These are phyloP conservation scores for Penicillium janthinellum DNA, from an alignment of 2,329 filamentous ascomycete species.

Conservation along the genomic window DNA sequence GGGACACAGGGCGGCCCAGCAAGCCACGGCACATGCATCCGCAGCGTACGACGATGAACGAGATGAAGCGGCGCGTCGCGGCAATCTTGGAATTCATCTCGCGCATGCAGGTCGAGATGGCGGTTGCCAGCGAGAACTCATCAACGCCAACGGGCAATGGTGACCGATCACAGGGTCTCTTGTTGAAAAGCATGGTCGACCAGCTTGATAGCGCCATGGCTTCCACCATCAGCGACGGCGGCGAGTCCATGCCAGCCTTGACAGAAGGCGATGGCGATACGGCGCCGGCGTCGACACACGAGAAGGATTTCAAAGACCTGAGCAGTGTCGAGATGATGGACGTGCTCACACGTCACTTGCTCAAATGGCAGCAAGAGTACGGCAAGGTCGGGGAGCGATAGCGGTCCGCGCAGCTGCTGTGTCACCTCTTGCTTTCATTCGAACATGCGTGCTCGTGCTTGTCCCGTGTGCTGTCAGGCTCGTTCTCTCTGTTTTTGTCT, in stretches of 20 bases:
- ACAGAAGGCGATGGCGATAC: slow-evolving; percentile 31
- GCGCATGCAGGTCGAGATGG: slow-evolving; percentile 84
- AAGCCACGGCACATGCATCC: slow-evolving; percentile 61
- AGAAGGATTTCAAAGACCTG: slow-evolving; percentile 70
- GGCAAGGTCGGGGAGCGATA: slow-evolving; percentile 55
- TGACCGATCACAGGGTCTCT: slow-evolving; percentile 36
- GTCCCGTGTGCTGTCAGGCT: not conserved
- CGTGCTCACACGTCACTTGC: slow-evolving; percentile 73
- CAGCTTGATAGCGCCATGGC: slow-evolving; percentile 35
- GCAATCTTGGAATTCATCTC: slow-evolving; percentile 89
- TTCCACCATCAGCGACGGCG: slow-evolving; percentile 29
- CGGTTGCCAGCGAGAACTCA: slow-evolving; percentile 56
- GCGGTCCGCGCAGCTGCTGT: slow-evolving; percentile 21
- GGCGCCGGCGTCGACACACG: slow-evolving; percentile 32
- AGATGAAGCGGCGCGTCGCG: slow-evolving; percentile 82
- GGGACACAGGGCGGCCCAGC: slow-evolving; percentile 59
- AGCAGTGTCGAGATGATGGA: slow-evolving; percentile 91
- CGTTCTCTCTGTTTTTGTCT: not conserved
- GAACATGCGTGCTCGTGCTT: not conserved
- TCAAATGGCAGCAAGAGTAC: slow-evolving; percentile 81
- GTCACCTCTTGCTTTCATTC: slow-evolving; percentile 1
- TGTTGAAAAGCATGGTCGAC: slow-evolving; percentile 39
- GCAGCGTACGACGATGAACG: slow-evolving; percentile 73
- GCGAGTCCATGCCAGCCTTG: slow-evolving; percentile 29
- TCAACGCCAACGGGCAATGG: slow-evolving; percentile 42